Evolutionary conservation across 192 early-diverging fungal genomes (phyloP).

Genomic region (Fimicolochytrium jonesii): DNA sequence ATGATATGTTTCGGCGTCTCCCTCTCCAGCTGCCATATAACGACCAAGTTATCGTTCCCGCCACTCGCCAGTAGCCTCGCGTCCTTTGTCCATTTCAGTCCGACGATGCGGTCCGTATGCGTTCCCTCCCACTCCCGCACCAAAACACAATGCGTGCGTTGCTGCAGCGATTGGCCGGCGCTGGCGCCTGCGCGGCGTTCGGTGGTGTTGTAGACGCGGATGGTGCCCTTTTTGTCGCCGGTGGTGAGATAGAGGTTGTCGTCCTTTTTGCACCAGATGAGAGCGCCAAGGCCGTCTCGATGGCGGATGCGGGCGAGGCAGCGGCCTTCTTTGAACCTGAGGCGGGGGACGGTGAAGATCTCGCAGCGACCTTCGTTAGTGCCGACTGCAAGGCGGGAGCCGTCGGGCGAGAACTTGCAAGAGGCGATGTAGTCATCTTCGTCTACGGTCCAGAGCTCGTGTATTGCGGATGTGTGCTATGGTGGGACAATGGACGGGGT

Average conservation of each 20-base stretch:
- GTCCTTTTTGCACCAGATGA: constrained; percentile 68
- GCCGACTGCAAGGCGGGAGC: constrained; percentile 55
- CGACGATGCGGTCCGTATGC: constrained; percentile 52
- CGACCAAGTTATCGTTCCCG: constrained; percentile 60
- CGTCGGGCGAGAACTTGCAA: constrained; percentile 41
- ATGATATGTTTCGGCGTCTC: constrained; percentile 21
- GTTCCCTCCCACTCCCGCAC: constrained; percentile 39
- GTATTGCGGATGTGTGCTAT: constrained; percentile 32
- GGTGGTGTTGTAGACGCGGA: constrained; percentile 78
- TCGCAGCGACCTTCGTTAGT: constrained; percentile 29
- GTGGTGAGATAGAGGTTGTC: constrained; percentile 51
- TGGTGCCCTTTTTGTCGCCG: constrained; percentile 77
- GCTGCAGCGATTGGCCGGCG: neutral
- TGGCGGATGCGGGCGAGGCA: constrained; percentile 66
- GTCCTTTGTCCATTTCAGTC: constrained; percentile 45
- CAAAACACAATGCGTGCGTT: constrained; percentile 14
- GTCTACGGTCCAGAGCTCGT: constrained; percentile 37
- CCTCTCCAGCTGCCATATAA: constrained; percentile 44
- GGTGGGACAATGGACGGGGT: neutral
- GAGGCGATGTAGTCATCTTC: constrained; percentile 31
- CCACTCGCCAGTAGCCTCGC: constrained; percentile 46
- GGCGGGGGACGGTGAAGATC: constrained; percentile 3
- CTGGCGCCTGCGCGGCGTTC: neutral
- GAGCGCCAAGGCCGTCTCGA: constrained; percentile 67
- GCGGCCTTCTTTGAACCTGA: neutral